Evolutionary conservation across 1,284 basidiomycete species (phyloP), one percentile per base, ranked within the genome.

Genomic region (Trichosporon asahii): DNA sequence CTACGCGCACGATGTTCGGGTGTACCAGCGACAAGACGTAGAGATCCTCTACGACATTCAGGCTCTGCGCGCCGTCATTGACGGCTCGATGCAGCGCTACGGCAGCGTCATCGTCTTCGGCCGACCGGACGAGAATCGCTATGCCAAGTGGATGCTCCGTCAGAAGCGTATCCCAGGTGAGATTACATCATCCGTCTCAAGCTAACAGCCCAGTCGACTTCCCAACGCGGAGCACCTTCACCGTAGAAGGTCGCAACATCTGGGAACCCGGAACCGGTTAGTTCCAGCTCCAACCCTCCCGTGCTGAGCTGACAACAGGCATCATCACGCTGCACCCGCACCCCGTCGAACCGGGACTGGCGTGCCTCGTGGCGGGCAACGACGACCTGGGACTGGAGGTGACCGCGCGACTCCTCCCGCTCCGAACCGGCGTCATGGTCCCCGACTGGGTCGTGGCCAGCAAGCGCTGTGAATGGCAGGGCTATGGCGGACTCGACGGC

Each of bases 361-460:
- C 88, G 70, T 79, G 91, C 5, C 87, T 93, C 71, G 82, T 93
- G 23, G 83, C 89, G 8, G 88, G 88, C 4, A 86, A 87, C 6
- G 88, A 89, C 72, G 73, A 76, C 0, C 73, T 77, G 1, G 90
- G 89, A 1, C 82, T 92, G 3, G 92, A 93, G 78, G 85, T 88
- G 64, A 88, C 87, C 0, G 80, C 87, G 0, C 86, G 90, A 37
- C 83, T 93, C n/a, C 90, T 94, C 75, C 92, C 93, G 1, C 87
- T 91, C 25, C 88, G 93, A 12, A 94, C 92, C 0, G 92, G 91
- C 3, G 85, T 93, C 1, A 75, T 74, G 11, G 77, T 82, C 14
- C 91, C 92, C 1, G 90, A 92, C 76, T 94, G 91, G 91, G 77
- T 91, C 1, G 85, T 93, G 18, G 83, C 89, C 1, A 86, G 87